Percentiles rank a stretch among this genome's conserved stretches.
Evolutionary conservation across 345 rosid species (phyloP).

Genomic region (Lepidium africanum): DNA sequence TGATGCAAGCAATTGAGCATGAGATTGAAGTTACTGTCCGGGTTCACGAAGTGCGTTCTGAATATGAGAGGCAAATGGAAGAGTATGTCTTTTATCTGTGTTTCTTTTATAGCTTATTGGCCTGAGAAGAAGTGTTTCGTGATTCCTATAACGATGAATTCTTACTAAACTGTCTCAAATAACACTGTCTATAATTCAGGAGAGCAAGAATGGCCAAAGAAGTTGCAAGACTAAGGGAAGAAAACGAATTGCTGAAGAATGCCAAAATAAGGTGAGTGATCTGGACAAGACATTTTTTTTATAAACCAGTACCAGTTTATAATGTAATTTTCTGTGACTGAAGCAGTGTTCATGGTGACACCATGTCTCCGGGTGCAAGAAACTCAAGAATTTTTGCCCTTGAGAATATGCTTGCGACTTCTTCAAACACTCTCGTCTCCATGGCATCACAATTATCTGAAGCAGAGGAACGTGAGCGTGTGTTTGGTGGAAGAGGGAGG

Average conservation of each 20-base stretch:
- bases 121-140: background rate
- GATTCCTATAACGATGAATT: background rate
- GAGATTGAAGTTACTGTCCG: conserved; percentile 90
- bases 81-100: conserved; percentile 52
- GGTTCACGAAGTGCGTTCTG: conserved; percentile 91
- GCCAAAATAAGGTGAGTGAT: conserved; percentile 50
- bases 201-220: conserved; percentile 88
- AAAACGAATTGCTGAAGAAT: conserved; percentile 49
- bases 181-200: conserved; percentile 38
- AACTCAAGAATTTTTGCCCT: conserved; percentile 90
- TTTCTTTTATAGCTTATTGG: conserved; percentile 6
- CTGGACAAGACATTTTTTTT: background rate
- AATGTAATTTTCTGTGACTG: background rate
- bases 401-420: conserved; percentile 89
- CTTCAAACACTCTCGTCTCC: conserved; percentile 78
- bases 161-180: conserved; percentile 3
- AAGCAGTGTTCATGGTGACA: conserved; percentile 48
- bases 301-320: background rate
- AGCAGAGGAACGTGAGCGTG: conserved; percentile 93
- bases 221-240: conserved; percentile 76
- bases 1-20: conserved; percentile 88
- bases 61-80: conserved; percentile 85
- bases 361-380: conserved; percentile 95
- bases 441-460: conserved; percentile 98
- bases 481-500: conserved; percentile 85